Evolutionary conservation across 495 filamentous ascomycete species (phyloP), one percentile per base, ranked within the genome.

Genomic region (Ascodesmis nigricans): DNA sequence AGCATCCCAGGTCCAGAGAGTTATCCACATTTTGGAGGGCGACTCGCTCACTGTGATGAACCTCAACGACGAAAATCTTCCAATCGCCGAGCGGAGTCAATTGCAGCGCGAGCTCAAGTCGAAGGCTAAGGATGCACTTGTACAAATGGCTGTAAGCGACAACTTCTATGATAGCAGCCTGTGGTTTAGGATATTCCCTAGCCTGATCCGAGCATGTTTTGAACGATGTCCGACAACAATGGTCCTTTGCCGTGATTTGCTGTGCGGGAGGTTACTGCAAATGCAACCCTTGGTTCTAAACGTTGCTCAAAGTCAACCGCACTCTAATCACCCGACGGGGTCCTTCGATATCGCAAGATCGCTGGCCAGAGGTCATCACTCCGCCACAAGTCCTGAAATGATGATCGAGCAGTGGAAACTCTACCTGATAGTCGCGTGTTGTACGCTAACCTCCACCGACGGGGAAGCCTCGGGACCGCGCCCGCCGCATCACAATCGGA

Each of bases 171-270:
- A 97, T 49, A 74, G 81, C 3, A 90, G 80, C 0, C 54, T 99
- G 29, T 99, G 87, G 87, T 83, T 87, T 49, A 93, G 93, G 50
- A 71, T 93, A 5, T 99, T 99, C 45, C 90, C 87, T 5, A 95
- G 91, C 52, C 67, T 99, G 19, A 75, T 95, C 26, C 71, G 81
- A 3, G 75, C 90, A 38, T 83, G 78, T 29, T 87, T 79, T 45
- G 78, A 95, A 50, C 72, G 75, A 29, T 93, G 84, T 47, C 77
- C 80, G 1, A 78, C 82, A 48, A 81, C 83, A 9, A 75, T 95
- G 21, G 83, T 76, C 0, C 66, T 92, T 17, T 80, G 80, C 10
- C 65, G 87, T 33, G 87, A 93, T 43, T 70, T 91, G 38, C 74
- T 99, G 26, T 99, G 84, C 53, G 75, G 77, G 39, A 69, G 87